Conservation (phyloP, 345 rosid species). For the Moringa oleifera region DNA sequence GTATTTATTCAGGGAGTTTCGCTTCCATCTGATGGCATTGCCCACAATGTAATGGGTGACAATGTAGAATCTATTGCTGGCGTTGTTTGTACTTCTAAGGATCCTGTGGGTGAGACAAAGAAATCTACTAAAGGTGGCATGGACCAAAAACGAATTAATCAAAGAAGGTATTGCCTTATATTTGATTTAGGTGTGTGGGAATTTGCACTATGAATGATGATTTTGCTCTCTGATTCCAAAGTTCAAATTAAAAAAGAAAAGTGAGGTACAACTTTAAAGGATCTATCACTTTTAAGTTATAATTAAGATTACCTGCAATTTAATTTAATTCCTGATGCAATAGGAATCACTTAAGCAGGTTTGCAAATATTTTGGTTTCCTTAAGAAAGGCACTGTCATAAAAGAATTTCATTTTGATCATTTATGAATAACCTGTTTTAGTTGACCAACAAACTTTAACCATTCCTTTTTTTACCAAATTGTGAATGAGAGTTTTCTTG, state of each 20-base stretch:
- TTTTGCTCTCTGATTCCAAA: too few relatives aligned
- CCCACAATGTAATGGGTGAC: constrained; percentile 32
- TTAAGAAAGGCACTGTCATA: not conserved
- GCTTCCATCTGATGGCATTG: constrained; percentile 43
- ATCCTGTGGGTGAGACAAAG: constrained; percentile 17
- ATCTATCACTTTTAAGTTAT: too few relatives aligned
- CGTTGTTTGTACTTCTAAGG: constrained; percentile 22
- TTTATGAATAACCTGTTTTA: too few relatives aligned
- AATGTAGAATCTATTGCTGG: constrained; percentile 38
- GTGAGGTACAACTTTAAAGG: too few relatives aligned
- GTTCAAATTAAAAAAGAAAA: too few relatives aligned
- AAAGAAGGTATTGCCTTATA: constrained; percentile 38
- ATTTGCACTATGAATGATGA: too few relatives aligned
- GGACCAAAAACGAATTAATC: constrained; percentile 30
- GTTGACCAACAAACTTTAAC: too few relatives aligned
- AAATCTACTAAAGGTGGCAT: constrained; percentile 13
- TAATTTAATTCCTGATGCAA: not conserved
- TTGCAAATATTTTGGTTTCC: too few relatives aligned
- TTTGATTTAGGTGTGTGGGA: not conserved
- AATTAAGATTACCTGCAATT: not conserved
- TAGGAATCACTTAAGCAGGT: not conserved
- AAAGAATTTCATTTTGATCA: too few relatives aligned
- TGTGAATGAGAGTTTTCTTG: too few relatives aligned
- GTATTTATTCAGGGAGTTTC: constrained; percentile 45
- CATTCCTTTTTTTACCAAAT: too few relatives aligned